Base-by-base conservation (phyloP, 1,284 basidiomycete species). In the Ceratobasidium papillatum region DNA sequence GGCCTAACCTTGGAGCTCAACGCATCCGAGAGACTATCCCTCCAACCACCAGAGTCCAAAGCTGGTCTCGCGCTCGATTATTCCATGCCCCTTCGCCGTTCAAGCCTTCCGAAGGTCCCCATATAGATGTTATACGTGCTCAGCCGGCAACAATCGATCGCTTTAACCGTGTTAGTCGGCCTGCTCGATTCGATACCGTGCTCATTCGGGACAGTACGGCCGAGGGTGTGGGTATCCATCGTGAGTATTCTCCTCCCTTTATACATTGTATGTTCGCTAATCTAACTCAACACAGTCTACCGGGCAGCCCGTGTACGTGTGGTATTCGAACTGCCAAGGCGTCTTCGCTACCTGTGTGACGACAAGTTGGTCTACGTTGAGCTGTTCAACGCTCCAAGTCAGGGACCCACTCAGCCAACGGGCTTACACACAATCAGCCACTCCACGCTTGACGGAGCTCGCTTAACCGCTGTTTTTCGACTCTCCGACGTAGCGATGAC, bases 341-440 rank as follows among this genome's bases (percentile, higher is more conserved):
- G 41, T 3, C 0, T 41, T 14, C 64, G 34, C n/a, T 32, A 32
- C 12, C 3, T 54, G 1, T 68, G 25, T 30, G 8, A 27, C 32
- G 49, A 52, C 1, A 52, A 52, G n/a, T 49, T 68, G 11, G 49
- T 38, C 7, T 68, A 52, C 38, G 64, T 54, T 49, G 64, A 68
- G 64, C 34, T 68, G 5, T 68, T 68, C 64, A 52, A 52, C 30
- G 43, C 8, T 19, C 51, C 32, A 19, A 51, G 22, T 19, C 27
- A 3, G 25, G 9, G 30, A 22, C 27, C 63, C 3, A n/a, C 17
- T 17, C 19, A 56, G 2, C 2, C 22, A 12, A 30, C 30, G 3
- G 61, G 61, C 61, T 30, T 63, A 7, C 38, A 43, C 25, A 63
- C 36, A 3, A 25, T 41, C 25, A 25, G 12, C 12, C 38, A 47